These are phyloP conservation scores for Elsinoe perseae DNA, from an alignment of 2,329 filamentous ascomycete genomes.

Conservation along the genomic window DNA sequence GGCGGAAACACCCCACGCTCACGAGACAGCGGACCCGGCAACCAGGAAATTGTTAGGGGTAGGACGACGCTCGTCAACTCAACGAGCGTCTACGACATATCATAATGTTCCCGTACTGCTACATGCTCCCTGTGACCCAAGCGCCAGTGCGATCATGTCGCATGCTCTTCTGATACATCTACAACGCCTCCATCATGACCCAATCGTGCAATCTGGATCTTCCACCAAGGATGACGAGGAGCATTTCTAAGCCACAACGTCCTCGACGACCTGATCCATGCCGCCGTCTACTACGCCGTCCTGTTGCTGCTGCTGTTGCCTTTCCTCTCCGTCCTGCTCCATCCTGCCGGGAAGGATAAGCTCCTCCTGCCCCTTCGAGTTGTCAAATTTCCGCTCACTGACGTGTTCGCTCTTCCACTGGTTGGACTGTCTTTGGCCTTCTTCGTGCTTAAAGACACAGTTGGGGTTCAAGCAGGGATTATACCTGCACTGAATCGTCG, in stretches of 20 bases:
- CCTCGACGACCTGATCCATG: constrained; percentile 5
- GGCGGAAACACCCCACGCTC: not conserved
- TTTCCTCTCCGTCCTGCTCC: constrained; percentile 12
- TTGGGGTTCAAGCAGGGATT: constrained; percentile 83
- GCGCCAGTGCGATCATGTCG: not conserved
- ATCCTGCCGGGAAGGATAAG: constrained; percentile 28
- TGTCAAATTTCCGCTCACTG: constrained; percentile 17
- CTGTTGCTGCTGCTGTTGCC: constrained; percentile 5
- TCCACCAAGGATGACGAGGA: not conserved
- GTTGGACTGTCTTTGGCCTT: constrained; percentile 74
- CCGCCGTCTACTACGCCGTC: not conserved
- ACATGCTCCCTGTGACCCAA: not conserved
- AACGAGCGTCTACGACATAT: constrained; percentile 1
- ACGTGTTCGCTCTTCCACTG: constrained; percentile 64
- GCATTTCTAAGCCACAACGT: constrained; percentile 13
- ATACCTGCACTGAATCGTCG: constrained; percentile 78
- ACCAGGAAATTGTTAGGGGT: not conserved
- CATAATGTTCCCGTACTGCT: not conserved
- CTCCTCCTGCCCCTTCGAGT: constrained; percentile 26
- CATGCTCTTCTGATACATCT: constrained; percentile 7
- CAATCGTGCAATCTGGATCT: not conserved
- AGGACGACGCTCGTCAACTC: not conserved
- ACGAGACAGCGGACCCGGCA: not conserved
- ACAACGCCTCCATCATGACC: not conserved
- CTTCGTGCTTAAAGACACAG: constrained; percentile 83